A percentile compares a stretch with the other conserved stretches of the same genome.
Conservation (phyloP, 805 yeast species). For the Schizosaccharomyces osmophilus region DNA sequence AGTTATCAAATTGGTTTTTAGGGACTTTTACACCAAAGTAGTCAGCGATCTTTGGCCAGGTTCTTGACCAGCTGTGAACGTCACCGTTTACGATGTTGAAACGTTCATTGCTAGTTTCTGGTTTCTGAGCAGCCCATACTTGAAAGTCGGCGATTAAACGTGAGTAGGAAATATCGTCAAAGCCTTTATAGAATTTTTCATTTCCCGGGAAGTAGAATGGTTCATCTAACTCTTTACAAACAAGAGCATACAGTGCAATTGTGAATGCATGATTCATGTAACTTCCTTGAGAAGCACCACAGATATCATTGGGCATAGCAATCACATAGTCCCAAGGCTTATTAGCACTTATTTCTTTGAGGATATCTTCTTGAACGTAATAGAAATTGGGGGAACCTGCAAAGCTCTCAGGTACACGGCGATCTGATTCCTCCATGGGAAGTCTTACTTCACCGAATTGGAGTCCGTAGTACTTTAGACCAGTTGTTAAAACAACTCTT, state of each 20-base stretch:
- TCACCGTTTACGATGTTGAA: slow-evolving; percentile 1
- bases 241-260: not conserved
- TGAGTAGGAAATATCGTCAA: not conserved
- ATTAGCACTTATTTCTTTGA: not conserved
- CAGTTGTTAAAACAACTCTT: not conserved
- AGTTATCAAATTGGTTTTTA: not conserved
- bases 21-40: not conserved
- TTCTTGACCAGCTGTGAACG: not conserved
- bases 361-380: not conserved
- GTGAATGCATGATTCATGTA: not conserved
- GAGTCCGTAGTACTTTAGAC: not conserved
- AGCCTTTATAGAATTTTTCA: not conserved
- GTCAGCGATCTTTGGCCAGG: not conserved
- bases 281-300: not conserved
- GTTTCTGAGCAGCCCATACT: not conserved
- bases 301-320: not conserved
- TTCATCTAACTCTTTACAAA: not conserved
- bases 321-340: not conserved
- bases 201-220: not conserved
- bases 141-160: not conserved
- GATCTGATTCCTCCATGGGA: not conserved
- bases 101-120: not conserved
- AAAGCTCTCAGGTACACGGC: not conserved
- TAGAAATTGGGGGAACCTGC: not conserved
- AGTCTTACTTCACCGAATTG: not conserved